Evolutionary conservation across 768 basidiomycete species (phyloP), one percentile per base, ranked within the genome.

Genomic region (Boletus rex-veris): DNA sequence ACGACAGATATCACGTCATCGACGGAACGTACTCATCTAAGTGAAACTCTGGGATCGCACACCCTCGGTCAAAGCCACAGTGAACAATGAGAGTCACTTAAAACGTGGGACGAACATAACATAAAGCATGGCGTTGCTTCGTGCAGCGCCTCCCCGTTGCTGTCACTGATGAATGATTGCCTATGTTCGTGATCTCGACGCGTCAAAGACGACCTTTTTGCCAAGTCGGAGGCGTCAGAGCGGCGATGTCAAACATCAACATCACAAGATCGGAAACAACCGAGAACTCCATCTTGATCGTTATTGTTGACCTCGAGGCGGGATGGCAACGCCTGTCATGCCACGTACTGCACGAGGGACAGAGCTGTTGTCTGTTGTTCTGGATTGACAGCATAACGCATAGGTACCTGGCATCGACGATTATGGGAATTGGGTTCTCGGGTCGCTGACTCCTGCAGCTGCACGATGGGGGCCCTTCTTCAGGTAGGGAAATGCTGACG

Each of bases 281-380:
- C 42, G 51, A 50, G 51, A 41, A 21, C n/a, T 3, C 12, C 15
- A 31, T 43, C 37, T 40, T 39, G 44, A 49, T 43, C 30, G 44
- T 46, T 43, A 16, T 7, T n/a, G 1, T 28, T 43, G 39, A n/a
- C 35, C 21, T 45, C 47, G 45, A 47, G 38, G 11, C n/a, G 37
- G 33, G 43, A 48, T 24, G 46, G 24, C 33, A 16, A 37, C 14
- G 30, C 37, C 40, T 48, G 58, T 50, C 62, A 50, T 40, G 19
- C 21, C 24, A 44, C 11, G 12, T 36, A 11, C 5, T 36, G 12
- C 33, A 11, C 8, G 33, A 35, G 14, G 14, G 35, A 36, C 35
- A 3, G 35, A 36, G 14, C 12, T 36, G 35, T 36, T 16, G 35
- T 28, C 28, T 28, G 28, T 28, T 28, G 28, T 28, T 5, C 7